Evolutionary conservation across 2,329 filamentous ascomycete genomes (phyloP), one percentile per base, ranked within the genome.

Genomic region (Pseudocercospora cruenta): DNA sequence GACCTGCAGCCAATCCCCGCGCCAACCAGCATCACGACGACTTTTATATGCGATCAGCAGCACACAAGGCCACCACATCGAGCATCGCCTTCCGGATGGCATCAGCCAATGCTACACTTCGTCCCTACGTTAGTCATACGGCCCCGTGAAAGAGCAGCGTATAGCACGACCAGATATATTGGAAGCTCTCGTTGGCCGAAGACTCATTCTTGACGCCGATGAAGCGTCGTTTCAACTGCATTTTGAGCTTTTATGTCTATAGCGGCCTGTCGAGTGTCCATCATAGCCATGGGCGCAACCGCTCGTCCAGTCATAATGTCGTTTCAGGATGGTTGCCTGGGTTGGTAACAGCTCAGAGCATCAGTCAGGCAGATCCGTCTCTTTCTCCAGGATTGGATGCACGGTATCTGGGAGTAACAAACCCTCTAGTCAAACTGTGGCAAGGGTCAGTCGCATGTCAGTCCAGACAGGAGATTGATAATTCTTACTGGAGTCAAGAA

Each of bases 401-500:
- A 26, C 51, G 12, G n/a, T 14, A 31, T 26, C 1, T 6, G 2
- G 12, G 3, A n/a, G 22, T 24, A 28, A 16, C 9, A n/a, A n/a
- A 26, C 4, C n/a, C 21, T 54, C 24, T 69, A 71, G 60, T 75
- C 71, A 43, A 75, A 74, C 71, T 72, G 60, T n/a, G 22, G 19
- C 9, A 36, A 26, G 1, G 19, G 21, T 61, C 51, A 63, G 59
- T 31, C 62, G 14, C 31, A 12, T 19, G 54, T 55, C 51, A 14
- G 22, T 16, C 12, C 21, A n/a, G 8, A 10, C 24, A 24, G 51
- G 4, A 54, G 9, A 24, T 55, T 24, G 19, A 55, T 6, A 7
- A 31, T 33, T 77, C 86, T 71, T 85, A 95, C 92, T 67, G 94
- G 95, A 78, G 94, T 97, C 81, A 99, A 83, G 86, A 99, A 99